Evolutionary conservation across 768 basidiomycete species (phyloP), one percentile per base, ranked within the genome.

Genomic region (Tricholoma matsutake): DNA sequence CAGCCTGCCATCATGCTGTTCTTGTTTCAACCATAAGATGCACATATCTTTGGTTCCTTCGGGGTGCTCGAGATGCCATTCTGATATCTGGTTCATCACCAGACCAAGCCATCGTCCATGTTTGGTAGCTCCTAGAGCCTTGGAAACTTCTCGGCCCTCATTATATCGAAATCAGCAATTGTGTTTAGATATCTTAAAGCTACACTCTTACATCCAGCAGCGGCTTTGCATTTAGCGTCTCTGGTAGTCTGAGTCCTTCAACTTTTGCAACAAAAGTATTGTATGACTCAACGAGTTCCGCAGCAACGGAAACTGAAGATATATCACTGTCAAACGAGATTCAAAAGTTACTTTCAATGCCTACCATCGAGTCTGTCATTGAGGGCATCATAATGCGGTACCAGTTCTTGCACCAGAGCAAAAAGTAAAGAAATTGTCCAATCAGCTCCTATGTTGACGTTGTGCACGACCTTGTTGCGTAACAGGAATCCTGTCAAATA

Each of bases 1-100:
- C 65, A 88, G 68, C 41, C 75, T 71, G n/a, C 84, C 85, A 25
- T 79, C 76, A 7, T 66, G 69, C 37, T 78, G 78, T 67, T 88
- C 83, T n/a, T 73, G 72, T 60, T 75, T 73, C 45, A 98, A 75
- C 93, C 93, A 97, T 11, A 70, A 70, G 29, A 78, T 70, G 69
- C 94, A 95, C 4, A 86, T 83, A 5, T 85, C 87, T 67, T 85
- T 84, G 4, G 84, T 82, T 1, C 80, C 82, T 2, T 78, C 67
- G 0, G 95, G 92, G 70, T 94, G 76, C 35, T 84, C 87, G 6
- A 98, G 79, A 67, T 95, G 94, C 96, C 95, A 98, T 61, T 87
- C 83, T 18, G 93, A 68, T 25, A 98, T 80, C 52, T 79, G 81
- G n/a, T 80, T 75, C 18, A 93, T 77, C 6, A 87, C 80, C 29